Conservation (phyloP, 2,329 filamentous ascomycete genomes). For the Nigrograna mackinnonii region DNA sequence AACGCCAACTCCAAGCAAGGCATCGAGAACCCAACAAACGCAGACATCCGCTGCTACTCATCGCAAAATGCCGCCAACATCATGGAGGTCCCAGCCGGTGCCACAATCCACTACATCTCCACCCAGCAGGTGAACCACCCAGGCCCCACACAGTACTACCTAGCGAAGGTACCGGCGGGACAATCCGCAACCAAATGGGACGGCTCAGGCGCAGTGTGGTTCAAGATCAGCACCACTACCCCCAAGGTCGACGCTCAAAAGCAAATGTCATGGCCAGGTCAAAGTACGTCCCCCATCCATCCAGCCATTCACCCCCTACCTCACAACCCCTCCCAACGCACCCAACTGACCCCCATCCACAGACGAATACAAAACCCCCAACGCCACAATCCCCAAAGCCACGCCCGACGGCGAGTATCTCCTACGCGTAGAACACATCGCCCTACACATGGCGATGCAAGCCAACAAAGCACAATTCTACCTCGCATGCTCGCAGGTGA, state of each 20-base stretch:
- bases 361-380: slow-evolving; percentile 34
- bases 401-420: slow-evolving; percentile 44
- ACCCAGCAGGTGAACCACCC: slow-evolving; percentile 36
- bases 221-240: slow-evolving; percentile 29
- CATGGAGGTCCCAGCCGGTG: slow-evolving; percentile 24
- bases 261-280: slow-evolving; percentile 34
- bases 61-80: slow-evolving; percentile 23
- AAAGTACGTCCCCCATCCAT: slow-evolving; percentile 18
- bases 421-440: slow-evolving; percentile 43
- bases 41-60: slow-evolving; percentile 33
- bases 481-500: slow-evolving; percentile 47
- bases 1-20: slow-evolving; percentile 32
- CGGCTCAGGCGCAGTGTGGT: slow-evolving; percentile 29
- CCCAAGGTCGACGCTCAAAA: slow-evolving; percentile 27
- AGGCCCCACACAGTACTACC: slow-evolving; percentile 32
- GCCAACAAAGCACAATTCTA: slow-evolving; percentile 42
- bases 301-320: slow-evolving; percentile 2
- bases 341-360: neutral
- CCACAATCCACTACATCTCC: slow-evolving; percentile 29
- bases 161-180: slow-evolving; percentile 28
- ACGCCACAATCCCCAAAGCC: slow-evolving; percentile 37
- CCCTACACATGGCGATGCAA: slow-evolving; percentile 37
- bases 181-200: slow-evolving; percentile 27
- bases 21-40: slow-evolving; percentile 27
- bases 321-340: neutral